Conservation (phyloP, 441 rosid species). For the Pelargonium fulgidum region DNA sequence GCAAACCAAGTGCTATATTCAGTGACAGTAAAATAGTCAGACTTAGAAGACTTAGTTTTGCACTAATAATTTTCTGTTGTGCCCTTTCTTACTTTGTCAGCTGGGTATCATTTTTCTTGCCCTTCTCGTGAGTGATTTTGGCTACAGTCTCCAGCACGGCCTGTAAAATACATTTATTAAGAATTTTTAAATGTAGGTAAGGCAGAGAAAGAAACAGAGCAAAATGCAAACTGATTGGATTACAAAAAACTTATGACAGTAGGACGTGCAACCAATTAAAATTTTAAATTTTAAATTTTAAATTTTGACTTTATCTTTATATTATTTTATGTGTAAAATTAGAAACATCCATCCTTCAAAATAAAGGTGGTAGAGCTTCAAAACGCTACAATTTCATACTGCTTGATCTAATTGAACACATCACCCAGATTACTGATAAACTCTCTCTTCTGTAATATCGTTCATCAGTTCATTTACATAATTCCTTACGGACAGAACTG, state of each 20-base stretch:
- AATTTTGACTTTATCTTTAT: not conserved
- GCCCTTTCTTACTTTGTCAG: slow-evolving; percentile 49
- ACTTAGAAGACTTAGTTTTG: slow-evolving; percentile 5
- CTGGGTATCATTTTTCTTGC: slow-evolving; percentile 72
- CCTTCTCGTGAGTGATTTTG: slow-evolving; percentile 78
- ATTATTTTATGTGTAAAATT: not conserved
- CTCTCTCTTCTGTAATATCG: not conserved
- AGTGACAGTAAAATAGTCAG: slow-evolving; percentile 1
- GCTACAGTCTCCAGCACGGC: slow-evolving; percentile 93
- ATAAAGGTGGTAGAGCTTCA: too few relatives aligned
- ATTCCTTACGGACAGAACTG: not conserved
- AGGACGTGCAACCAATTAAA: not conserved
- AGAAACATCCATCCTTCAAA: not conserved
- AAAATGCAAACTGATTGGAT: not conserved
- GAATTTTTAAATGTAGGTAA: slow-evolving; percentile 10
- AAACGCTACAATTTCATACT: too few relatives aligned
- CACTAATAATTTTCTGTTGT: slow-evolving; percentile 7
- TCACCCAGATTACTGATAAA: not conserved
- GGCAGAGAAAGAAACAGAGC: slow-evolving; percentile 10
- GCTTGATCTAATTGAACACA: too few relatives aligned
- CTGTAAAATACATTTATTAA: slow-evolving; percentile 36
- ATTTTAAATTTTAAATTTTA: not conserved
- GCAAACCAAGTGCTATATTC: not conserved
- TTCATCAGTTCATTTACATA: not conserved
- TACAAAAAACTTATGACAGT: not conserved